Evolutionary conservation across 2,329 filamentous ascomycete genomes (phyloP), one percentile per base, ranked within the genome.

Genomic region (Leptographium wingfieldii): DNA sequence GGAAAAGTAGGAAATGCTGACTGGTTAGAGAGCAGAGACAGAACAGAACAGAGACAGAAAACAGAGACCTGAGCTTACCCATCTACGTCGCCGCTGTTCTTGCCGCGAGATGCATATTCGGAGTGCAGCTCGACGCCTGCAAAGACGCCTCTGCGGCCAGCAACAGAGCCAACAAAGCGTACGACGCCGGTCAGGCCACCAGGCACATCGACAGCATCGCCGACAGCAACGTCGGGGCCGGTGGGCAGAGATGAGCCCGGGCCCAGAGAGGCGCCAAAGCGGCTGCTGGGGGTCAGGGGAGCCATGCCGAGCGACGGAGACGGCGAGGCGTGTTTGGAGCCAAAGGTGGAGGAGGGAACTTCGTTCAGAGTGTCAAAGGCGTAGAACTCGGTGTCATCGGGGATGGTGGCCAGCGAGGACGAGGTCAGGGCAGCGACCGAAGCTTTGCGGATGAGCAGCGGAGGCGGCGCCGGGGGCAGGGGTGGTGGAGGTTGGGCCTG

Each of bases 21-120:
- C 11, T 7, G 69, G 16, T 27, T 7, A 40, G 55, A 27, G 10
- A 22, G 29, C 3, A 12, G 35, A 31, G 5, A 16, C 12, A 14
- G 3, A 5, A 49, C 2, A 19, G 16, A 33, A 29, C 19, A 52
- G 49, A 52, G 29, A 16, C 11, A 4, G 16, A 27, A 14, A 27
- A 6, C 10, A 25, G 46, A 35, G 22, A 22, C 22, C 22, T 22
- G 22, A 29, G 40, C 83, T 73, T 79, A 92, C 89, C 92, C 94
- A 66, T 97, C 92, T 59, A 97, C 94, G 72, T 96, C 92, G 64
- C 94, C 94, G 68, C 83, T 95, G 70, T 99, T 99, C 78, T 99
- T 99, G 40, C 94, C 94, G 69, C 87, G 83, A 57, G 80, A 73
- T 40, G 91, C 88, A 75, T 87, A 95, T 66, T 95, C 88, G 58